phyloP scores from a whole-genome alignment of 116 monocot genomes.

The Zostera marina region DNA sequence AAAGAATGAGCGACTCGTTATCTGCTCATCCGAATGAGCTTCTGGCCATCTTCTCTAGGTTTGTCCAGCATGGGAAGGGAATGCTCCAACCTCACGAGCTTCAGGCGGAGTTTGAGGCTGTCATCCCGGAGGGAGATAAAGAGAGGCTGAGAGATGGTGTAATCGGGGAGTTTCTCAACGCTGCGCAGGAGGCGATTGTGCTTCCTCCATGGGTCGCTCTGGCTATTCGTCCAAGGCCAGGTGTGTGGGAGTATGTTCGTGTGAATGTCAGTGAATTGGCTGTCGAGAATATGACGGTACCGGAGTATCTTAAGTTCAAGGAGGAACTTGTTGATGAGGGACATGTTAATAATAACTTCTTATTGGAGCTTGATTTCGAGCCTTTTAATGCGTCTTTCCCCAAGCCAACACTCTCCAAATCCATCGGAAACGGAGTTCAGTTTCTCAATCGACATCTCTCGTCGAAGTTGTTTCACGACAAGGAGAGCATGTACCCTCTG shows the following conservation, averaged over 20 bases:
- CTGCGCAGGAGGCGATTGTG: too few relatives aligned
- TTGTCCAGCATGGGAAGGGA: constrained; percentile 37
- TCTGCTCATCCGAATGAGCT: constrained; percentile 75
- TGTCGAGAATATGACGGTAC: too few relatives aligned
- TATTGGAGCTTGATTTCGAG: too few relatives aligned
- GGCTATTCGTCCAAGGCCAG: too few relatives aligned
- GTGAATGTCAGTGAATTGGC: too few relatives aligned
- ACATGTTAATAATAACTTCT: too few relatives aligned
- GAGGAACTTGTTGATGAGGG: too few relatives aligned
- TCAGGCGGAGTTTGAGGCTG: constrained; percentile 49
- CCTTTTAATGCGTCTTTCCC: constrained; percentile 28
- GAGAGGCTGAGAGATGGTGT: too few relatives aligned
- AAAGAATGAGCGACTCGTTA: constrained; percentile 61
- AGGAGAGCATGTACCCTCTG: constrained; percentile 46
- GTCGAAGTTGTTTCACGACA: constrained; percentile 52
- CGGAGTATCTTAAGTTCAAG: too few relatives aligned
- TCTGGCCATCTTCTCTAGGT: constrained; percentile 85
- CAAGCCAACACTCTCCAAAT: constrained; percentile 40
- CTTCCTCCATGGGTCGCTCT: too few relatives aligned
- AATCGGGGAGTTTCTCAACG: too few relatives aligned
- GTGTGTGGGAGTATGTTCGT: too few relatives aligned
- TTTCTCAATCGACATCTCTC: constrained; percentile 54
- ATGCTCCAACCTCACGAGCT: constrained; percentile 60
- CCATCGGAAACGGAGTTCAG: constrained; percentile 53
- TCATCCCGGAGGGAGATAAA: constrained; percentile 6